Evolutionary conservation across 495 filamentous ascomycete genomes (phyloP).

Genomic region (Saxispiralis lemnorum): DNA sequence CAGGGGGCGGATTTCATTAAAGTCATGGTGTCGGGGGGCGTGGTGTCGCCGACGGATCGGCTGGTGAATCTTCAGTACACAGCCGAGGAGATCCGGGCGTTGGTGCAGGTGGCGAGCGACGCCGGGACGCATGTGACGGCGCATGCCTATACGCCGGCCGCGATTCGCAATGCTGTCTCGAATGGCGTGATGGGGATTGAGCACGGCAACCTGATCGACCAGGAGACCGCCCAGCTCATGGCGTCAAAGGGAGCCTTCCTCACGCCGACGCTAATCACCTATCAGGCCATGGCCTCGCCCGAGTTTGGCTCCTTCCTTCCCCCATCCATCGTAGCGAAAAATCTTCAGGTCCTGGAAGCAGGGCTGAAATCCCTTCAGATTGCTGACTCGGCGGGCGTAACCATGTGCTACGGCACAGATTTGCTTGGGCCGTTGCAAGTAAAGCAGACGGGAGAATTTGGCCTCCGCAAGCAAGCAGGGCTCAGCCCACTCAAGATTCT

Average conservation of each 20-base stretch:
- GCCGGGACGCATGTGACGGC: slow-evolving; percentile 36
- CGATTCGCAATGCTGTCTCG: slow-evolving; percentile 35
- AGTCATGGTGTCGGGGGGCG: slow-evolving; percentile 39
- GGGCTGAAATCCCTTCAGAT: slow-evolving; percentile 30
- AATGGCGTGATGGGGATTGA: slow-evolving; percentile 40
- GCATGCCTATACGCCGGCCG: slow-evolving; percentile 35
- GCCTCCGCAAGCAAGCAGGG: slow-evolving; percentile 26
- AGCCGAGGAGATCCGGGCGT: slow-evolving; percentile 33
- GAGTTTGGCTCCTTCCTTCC: slow-evolving; percentile 26
- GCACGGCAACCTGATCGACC: slow-evolving; percentile 37
- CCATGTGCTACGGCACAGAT: slow-evolving; percentile 39
- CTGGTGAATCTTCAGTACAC: slow-evolving; percentile 36
- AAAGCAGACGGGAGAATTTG: slow-evolving; percentile 35
- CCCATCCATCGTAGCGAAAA: slow-evolving; percentile 27
- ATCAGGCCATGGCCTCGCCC: slow-evolving; percentile 31
- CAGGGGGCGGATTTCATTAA: slow-evolving; percentile 39
- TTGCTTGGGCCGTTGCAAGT: slow-evolving; percentile 31
- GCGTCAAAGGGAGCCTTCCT: slow-evolving; percentile 30
- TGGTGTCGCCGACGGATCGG: slow-evolving; percentile 33
- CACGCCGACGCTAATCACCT: slow-evolving; percentile 37
- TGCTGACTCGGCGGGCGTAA: slow-evolving; percentile 31
- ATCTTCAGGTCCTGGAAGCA: slow-evolving; percentile 28
- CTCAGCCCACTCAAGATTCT: slow-evolving; percentile 29
- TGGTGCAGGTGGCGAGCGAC: slow-evolving; percentile 30
- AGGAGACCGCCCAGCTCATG: slow-evolving; percentile 32